phyloP scores from a whole-genome alignment of 768 basidiomycete species.

The Boletus edulis region DNA sequence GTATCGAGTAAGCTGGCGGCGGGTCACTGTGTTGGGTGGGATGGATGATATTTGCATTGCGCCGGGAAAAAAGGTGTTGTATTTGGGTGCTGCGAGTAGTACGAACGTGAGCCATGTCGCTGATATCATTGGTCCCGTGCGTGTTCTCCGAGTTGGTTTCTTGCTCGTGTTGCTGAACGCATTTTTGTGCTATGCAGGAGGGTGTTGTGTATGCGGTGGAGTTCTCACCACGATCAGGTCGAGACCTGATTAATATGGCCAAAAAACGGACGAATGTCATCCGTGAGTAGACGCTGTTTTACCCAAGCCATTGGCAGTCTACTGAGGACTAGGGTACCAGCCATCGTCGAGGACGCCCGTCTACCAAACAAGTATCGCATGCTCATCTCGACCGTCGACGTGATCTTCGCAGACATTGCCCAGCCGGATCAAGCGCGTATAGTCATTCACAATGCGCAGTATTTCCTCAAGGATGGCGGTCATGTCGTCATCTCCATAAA shows the following conservation, averaged over 20 bases:
- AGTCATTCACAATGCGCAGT: slow-evolving; percentile 87
- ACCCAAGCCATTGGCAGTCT: neutral
- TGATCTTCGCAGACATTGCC: slow-evolving; percentile 97
- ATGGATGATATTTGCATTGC: slow-evolving; percentile 90
- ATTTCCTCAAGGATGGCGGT: slow-evolving; percentile 93
- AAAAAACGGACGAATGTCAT: slow-evolving; percentile 99
- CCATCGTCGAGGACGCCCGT: slow-evolving; percentile 97
- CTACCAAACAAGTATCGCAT: slow-evolving; percentile 96
- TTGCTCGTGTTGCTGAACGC: slow-evolving; percentile 3
- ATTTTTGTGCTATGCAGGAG: slow-evolving; percentile 48
- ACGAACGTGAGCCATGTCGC: slow-evolving; percentile 99
- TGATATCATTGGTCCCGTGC: slow-evolving; percentile 94
- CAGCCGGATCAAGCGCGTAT: slow-evolving; percentile 99
- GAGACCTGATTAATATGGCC: slow-evolving; percentile 98
- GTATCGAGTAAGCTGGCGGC: slow-evolving; percentile 97
- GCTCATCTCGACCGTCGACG: slow-evolving; percentile 93
- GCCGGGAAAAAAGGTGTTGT: slow-evolving; percentile 94
- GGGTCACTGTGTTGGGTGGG: slow-evolving; percentile 82
- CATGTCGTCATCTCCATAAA: slow-evolving; percentile 97
- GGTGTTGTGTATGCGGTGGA: slow-evolving; percentile 99
- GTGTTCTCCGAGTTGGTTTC: slow-evolving; percentile 28
- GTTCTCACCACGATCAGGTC: slow-evolving; percentile 94
- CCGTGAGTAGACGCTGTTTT: slow-evolving; percentile 52
- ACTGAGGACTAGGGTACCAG: slow-evolving; percentile 35
- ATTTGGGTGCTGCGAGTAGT: slow-evolving; percentile 96